Conservation (phyloP, 129 eudicot genomes). For the sunflower (Helianthus annuus) region DNA sequence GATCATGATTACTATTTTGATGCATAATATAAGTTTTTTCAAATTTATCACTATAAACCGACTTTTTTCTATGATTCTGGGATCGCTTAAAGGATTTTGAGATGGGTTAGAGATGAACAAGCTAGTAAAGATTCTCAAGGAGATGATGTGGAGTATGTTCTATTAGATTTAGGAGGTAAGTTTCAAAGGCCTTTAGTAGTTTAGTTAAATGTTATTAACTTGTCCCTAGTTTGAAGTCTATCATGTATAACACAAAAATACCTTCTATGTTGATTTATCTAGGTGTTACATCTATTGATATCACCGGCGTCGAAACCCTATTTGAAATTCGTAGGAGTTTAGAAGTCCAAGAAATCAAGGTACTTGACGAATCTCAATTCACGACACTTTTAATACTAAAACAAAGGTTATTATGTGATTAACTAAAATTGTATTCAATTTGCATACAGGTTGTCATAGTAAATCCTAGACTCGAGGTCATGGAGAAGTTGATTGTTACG, state of each 20-base stretch:
- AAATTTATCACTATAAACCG: not conserved
- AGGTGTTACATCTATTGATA: slow-evolving; percentile 87
- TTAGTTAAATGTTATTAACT: not conserved
- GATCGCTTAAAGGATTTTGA: slow-evolving; percentile 48
- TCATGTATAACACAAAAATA: not conserved
- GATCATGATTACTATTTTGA: slow-evolving; percentile 4
- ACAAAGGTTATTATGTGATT: not conserved
- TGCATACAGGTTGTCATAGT: slow-evolving; percentile 56
- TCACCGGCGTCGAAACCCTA: slow-evolving; percentile 77
- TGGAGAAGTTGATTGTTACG: slow-evolving; percentile 73
- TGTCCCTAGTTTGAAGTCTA: not conserved
- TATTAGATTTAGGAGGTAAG: slow-evolving; percentile 88
- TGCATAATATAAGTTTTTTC: not conserved
- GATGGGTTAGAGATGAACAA: slow-evolving; percentile 83
- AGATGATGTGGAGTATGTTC: slow-evolving; percentile 51
- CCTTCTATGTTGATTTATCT: not conserved
- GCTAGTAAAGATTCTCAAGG: slow-evolving; percentile 34
- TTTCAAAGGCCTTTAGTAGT: not conserved
- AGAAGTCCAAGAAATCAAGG: slow-evolving; percentile 63
- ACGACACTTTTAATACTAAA: too few species aligned
- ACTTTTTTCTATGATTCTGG: not conserved
- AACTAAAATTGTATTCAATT: not conserved
- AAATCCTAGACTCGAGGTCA: slow-evolving; percentile 78
- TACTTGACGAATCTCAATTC: slow-evolving; percentile 15
- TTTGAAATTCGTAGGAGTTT: slow-evolving; percentile 53